Evolutionary conservation across 2,329 filamentous ascomycete genomes (phyloP), one percentile per base, ranked within the genome.

Genomic region (Sphaceloma murrayae): DNA sequence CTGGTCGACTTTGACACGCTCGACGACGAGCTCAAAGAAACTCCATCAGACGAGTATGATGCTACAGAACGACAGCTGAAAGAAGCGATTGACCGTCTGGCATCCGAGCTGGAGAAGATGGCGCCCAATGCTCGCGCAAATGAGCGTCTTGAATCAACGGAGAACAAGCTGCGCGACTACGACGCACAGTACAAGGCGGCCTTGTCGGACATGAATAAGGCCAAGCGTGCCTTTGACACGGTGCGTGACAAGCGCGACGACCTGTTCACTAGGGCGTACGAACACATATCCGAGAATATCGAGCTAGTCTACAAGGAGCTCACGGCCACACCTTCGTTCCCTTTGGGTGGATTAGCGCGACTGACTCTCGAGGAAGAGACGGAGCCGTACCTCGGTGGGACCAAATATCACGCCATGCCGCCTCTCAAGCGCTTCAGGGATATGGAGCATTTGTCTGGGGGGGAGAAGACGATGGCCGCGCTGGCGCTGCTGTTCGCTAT

Each of bases 371-470:
- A 94, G 60, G 89, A 98, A 61, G 85, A 82, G n/a, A 87, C 94
- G 51, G 89, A 94, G 57, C 91, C 91, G 1, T 98, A 96, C 62
- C 76, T 95, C 3, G 86, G 85, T 30, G 91, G 91, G 22, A 87
- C 98, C 65, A 95, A 94, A 60, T 98, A 98, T 65, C 88, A 96
- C 61, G 93, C 91, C 50, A 98, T 96, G 88, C 91, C 91, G 14
- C 91, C 91, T 1, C 77, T 95, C 50, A 98, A 98, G 68, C 86
- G 91, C 34, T 98, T 98, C 75, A 78, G 91, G 55, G 93, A 98
- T 62, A 98, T 98, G 91, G 91, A 98, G 63, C 91, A 95, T 61
- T 70, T 98, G 7, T 94, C 86, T 1, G 91, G 91, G 56, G 91
- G 91, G 46, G 91, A 98, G 67, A 98, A 98, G 72, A 98, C 91